Base-by-base conservation (phyloP, 176 grass and related monocot genomes). In the Chloris gayana region DNA sequence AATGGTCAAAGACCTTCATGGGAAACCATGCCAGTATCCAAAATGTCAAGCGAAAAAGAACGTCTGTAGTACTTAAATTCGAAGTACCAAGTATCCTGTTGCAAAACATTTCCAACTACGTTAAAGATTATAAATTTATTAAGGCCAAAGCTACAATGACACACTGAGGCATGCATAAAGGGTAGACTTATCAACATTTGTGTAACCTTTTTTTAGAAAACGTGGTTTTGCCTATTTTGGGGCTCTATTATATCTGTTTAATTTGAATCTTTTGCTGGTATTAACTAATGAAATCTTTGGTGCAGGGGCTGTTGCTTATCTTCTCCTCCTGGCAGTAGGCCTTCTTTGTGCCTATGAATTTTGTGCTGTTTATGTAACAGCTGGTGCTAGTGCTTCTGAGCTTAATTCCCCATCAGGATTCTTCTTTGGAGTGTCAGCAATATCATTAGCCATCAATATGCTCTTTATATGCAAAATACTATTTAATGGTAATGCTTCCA, bases 391-490 rank as follows among this genome's bases (percentile, higher is more conserved):
- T 77, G 92, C 93, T 74, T 91, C 93, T n/a, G 84, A 99, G 69
- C 88, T 91, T 72, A 93, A 93, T 85, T 93, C 93, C 77, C 84
- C 96, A 69, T 95, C 96, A 70, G 96, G 92, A 45, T 99, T 99
- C 64, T 99, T 99, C 90, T 99, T 99, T 76, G 96, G 92, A 54
- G 80, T 99, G 25, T 99, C 96, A 73, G 92, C 88, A 75, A 95
- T 99, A 84, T 89, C 96, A 81, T 80, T 99, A 82, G 92, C 96
- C 44, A 99, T 99, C 64, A 99, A 99, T 81, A 99, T 95, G 90
- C 88, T 99, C 51, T 99, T 99, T 76, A 95, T 99, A 80, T 95
- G 96, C 78, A 95, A 92, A 91, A 93, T 99, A 84, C 82, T 99
- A 58, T 99, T 99, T 56, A 95, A 89, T 89, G 96, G 96, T 99